A percentile compares a stretch with the other conserved stretches of the same genome.
Conservation (phyloP, 192 early-diverging fungal genomes). For the Entophlyctis luteolus region DNA sequence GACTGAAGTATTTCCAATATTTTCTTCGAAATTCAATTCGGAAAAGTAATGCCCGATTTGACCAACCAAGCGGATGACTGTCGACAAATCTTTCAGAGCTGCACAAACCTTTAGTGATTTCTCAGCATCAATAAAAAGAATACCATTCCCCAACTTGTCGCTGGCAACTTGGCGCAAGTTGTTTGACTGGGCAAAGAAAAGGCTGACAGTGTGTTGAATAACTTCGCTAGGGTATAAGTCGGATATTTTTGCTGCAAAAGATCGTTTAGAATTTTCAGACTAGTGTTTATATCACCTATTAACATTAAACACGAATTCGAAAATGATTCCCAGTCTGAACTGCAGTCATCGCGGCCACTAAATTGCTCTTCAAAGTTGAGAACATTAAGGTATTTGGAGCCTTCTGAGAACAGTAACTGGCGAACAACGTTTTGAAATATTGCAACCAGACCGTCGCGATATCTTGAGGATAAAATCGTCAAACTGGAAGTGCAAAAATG, state of each 20-base stretch:
- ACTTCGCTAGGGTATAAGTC: slow-evolving; percentile 21
- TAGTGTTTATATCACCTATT: background rate
- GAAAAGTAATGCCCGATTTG: background rate
- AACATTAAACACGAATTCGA: background rate
- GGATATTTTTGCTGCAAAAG: slow-evolving; percentile 27
- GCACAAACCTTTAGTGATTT: background rate
- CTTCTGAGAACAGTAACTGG: background rate
- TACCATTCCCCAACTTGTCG: background rate
- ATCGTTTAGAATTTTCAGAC: background rate
- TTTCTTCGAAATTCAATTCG: slow-evolving; percentile 6
- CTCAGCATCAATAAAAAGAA: background rate
- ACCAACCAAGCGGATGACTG: background rate
- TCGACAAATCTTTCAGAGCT: background rate
- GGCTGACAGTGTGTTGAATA: slow-evolving; percentile 1
- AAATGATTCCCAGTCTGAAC: slow-evolving; percentile 11
- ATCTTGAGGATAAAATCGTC: background rate
- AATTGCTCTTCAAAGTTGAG: background rate
- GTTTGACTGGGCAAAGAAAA: background rate
- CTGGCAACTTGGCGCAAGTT: background rate
- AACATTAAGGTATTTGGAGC: background rate
- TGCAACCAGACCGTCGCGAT: slow-evolving; percentile 6
- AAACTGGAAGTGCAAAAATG: background rate
- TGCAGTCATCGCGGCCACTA: background rate
- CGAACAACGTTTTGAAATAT: background rate
- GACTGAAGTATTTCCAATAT: background rate